These are phyloP conservation scores for Cupressus sempervirens DNA, from an alignment of 75 land plant species.

Conservation along the genomic window DNA sequence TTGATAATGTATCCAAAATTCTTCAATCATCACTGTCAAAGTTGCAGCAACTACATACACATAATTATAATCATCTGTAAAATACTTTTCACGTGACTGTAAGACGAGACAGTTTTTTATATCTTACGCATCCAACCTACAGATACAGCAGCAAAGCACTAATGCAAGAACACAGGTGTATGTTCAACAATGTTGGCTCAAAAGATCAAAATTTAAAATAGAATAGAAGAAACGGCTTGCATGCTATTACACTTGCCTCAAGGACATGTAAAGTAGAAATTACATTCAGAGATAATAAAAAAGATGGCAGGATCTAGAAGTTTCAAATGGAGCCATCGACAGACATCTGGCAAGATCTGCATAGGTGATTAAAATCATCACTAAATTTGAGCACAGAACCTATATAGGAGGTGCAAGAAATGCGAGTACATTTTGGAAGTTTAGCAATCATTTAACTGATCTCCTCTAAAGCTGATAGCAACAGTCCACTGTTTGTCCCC, in stretches of 20 bases:
- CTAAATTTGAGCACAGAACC: not conserved
- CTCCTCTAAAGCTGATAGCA: not conserved
- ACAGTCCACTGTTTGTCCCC: not conserved
- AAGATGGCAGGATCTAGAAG: not conserved
- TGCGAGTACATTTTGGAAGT: not conserved
- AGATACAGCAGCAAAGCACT: not conserved
- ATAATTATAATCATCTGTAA: not conserved
- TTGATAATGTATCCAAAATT: not conserved
- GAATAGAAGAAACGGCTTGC: not conserved
- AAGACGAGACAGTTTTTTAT: not conserved
- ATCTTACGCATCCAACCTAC: not conserved
- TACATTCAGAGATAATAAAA: not conserved
- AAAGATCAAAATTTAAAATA: not conserved
- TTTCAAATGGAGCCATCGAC: not conserved
- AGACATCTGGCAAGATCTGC: not conserved
- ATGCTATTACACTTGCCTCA: not conserved
- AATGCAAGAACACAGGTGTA: not conserved
- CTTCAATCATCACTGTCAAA: not conserved
- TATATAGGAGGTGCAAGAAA: not conserved
- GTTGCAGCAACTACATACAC: not conserved
- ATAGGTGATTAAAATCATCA: not conserved
- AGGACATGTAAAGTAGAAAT: too few relatives aligned
- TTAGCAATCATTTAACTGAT: not conserved
- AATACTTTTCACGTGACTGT: not conserved
- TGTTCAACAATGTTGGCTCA: not conserved